These are phyloP conservation scores for Ulota crispa DNA, from an alignment of 225 moss, liverwort and hornwort genomes.

Conservation along the genomic window DNA sequence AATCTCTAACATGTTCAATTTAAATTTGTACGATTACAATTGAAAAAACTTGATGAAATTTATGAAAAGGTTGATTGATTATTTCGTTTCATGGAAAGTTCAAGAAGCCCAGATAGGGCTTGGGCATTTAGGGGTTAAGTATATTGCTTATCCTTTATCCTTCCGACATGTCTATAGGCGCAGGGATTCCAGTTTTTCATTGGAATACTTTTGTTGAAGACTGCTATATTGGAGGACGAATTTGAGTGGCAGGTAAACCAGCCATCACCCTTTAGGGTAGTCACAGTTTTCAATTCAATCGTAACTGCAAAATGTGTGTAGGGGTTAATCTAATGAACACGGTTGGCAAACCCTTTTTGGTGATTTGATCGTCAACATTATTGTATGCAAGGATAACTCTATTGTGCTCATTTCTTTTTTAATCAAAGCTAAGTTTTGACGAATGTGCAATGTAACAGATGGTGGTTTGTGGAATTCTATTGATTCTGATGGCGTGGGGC, in stretches of 20 bases:
- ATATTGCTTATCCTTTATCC: background rate
- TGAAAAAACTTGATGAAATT: too few species aligned
- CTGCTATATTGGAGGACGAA: slow-evolving; percentile 65
- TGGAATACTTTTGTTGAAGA: slow-evolving; percentile 64
- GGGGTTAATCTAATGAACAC: background rate
- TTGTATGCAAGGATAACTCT: background rate
- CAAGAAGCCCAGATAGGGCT: too few species aligned
- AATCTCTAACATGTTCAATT: too few species aligned
- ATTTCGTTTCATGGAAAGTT: too few species aligned
- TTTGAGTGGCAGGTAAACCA: slow-evolving; percentile 82
- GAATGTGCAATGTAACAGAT: slow-evolving; percentile 48
- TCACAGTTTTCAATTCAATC: background rate
- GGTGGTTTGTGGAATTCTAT: slow-evolving; percentile 78
- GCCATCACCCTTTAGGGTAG: background rate
- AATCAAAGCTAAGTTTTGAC: background rate
- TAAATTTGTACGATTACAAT: too few species aligned
- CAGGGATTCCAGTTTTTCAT: slow-evolving; percentile 89
- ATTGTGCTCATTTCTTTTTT: background rate
- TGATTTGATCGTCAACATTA: background rate
- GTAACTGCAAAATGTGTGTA: background rate
- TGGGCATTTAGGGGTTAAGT: too few species aligned
- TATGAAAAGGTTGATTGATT: too few species aligned
- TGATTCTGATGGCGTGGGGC: slow-evolving; percentile 78
- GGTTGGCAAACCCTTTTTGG: background rate
- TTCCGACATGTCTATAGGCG: slow-evolving; percentile 10